Evolutionary conservation across 352 stramenopile species (phyloP), one percentile per base, ranked within the genome.

Genomic region (Globisporangium yorkense): DNA sequence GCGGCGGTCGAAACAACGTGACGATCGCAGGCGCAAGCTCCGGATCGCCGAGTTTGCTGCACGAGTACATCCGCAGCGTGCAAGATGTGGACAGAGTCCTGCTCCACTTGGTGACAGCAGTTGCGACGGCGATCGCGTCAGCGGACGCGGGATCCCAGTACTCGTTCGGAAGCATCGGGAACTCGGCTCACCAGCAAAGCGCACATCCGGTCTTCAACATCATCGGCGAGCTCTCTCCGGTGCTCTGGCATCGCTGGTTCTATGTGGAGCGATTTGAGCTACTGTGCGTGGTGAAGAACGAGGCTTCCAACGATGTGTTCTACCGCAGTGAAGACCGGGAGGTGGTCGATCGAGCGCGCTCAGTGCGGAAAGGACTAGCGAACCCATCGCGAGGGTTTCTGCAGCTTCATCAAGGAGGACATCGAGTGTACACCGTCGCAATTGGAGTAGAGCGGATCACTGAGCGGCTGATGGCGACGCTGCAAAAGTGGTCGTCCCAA

Each of bases 191-290:
- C 33, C 70, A 56, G n/a, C 72, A 80, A 51, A 59, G 54, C 9
- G 86, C 82, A 3, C 84, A 94, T 35, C 86, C 86, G 0, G 86
- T 96, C n/a, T 96, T 96, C 61, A 88, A 87, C 55, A 93, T 96
- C 63, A 90, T 96, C 53, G 87, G 87, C 13, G 80, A 94, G 20
- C 65, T 96, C 5, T 89, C 87, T 15, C 80, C 85, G 15, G 80
- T 94, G n/a, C 52, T 94, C 35, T 96, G 87, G 87, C 87, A 96
- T 54, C 85, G 87, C 20, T 96, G 87, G 87, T 96, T 96, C 58
- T 88, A 82, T 58, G 81, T 96, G 12, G 87, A 96, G 33, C 80
- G 84, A 12, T 94, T 96, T 63, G 87, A 96, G 52, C 70, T 96
- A 35, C 56, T 96, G 2, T 72, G 66, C 4, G 71, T 95, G 13